These are phyloP conservation scores for Vaccinium macrocarpon DNA, from an alignment of 148 eudicot species.

Conservation along the genomic window DNA sequence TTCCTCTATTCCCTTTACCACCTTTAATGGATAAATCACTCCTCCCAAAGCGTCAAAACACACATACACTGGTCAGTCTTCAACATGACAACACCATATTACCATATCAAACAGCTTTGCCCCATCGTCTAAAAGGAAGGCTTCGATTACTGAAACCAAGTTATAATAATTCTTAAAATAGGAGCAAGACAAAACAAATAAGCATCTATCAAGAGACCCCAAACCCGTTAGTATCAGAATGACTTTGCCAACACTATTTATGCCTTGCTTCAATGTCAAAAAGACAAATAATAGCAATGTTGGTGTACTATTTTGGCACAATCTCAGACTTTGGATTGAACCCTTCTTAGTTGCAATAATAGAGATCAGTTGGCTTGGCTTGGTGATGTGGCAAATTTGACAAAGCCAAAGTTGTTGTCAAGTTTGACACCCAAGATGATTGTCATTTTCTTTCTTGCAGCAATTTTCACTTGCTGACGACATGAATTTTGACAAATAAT, in stretches of 20 bases:
- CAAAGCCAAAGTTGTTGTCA: neutral
- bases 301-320: neutral
- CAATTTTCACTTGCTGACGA: neutral
- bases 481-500: neutral
- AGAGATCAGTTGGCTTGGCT: neutral
- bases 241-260: neutral
- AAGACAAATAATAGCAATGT: neutral
- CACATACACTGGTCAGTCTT: neutral
- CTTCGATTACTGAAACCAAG: neutral
- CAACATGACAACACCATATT: neutral
- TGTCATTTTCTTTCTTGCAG: neutral
- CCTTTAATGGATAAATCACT: neutral
- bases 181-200: neutral
- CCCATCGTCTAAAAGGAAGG: neutral
- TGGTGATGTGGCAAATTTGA: neutral
- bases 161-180: neutral
- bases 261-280: neutral
- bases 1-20: constrained; percentile 1
- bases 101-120: neutral
- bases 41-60: neutral
- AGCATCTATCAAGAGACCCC: constrained; percentile 1
- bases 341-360: neutral
- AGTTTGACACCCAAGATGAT: neutral
- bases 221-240: neutral
- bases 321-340: neutral